Evolutionary conservation across 73 alveolate species (phyloP), one percentile per base, ranked within the genome.

Genomic region (Paramecium sonneborni): DNA sequence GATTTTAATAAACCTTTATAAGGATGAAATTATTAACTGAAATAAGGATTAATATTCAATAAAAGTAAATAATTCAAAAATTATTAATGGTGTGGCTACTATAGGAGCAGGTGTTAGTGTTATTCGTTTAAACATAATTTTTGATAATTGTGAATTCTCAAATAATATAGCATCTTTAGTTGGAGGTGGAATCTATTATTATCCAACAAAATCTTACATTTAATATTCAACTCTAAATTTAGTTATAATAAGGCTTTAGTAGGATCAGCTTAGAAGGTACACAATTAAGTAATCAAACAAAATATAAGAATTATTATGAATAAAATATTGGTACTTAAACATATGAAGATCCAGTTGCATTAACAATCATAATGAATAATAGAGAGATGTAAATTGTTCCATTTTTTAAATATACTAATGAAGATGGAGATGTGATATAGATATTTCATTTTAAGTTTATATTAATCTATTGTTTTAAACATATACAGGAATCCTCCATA

Each of bases 201-300:
- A 37, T 9, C 0, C 58, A 74, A 74, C n/a, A 0, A 12, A 74
- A 11, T 35, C 87, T 1, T 21, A 30, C 11, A 62, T 74, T 0
- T 39, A 74, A 74, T 74, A 39, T 74, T 37, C 57, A 74, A 74
- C 7, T 37, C 56, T 74, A 28, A 21, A 39, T 79, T 79, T 24
- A 18, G 20, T 9, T 30, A 38, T 12, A 79, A 79, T 21, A 2
- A 24, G 9, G 90, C 90, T 24, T 39, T 41, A 23, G 74, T 44
- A 20, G 90, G 90, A 79, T 57, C 76, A 1, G 90, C 90, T 79
- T 79, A 34, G 44, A 43, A 0, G 69, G 74, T 6, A 41, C 90
- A 18, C 0, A 26, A 30, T 14, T 79, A 9, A 24, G 76, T 9
- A 79, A 38, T 20, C 6, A 43, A 43, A 79, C 76, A 1, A 44